Base-by-base conservation (phyloP, 2,329 filamentous ascomycete species). In the Talaromyces sp. region DNA sequence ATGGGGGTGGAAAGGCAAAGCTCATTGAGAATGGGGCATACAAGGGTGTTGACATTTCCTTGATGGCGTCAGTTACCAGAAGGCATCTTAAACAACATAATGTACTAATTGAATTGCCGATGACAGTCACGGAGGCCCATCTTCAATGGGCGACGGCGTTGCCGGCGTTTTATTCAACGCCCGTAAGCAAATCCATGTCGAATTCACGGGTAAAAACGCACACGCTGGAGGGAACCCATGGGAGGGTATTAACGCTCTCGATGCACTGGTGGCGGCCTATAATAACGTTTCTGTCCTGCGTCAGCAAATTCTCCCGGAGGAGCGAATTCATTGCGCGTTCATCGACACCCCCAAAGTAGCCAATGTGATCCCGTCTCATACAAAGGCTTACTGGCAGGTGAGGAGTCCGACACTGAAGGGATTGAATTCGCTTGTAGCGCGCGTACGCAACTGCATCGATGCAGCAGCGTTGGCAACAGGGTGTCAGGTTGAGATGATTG, bases 161-260 rank as follows among this genome's bases (percentile, higher is more conserved):
- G 71, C 67, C 1, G 71, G 71, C 1, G 66, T 67, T 0, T 55
- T 69, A 8, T 71, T 69, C 66, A 72, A 75, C 46, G 73, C 73
- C 1, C 67, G 72, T 3, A 70, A 75, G 29, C 68, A 74, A 38
- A 65, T 77, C 21, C 65, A 67, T 19, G 74, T 77, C 52, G 73
- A 75, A 63, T 82, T 60, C 13, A 60, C 41, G 0, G 85, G 84
- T 1, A 78, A 77, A 56, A 80, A 80, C 59, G 82, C 84, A 0
- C 84, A 86, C 64, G 84, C 83, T 0, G 83, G 81, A 0, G 79
- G 80, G 3, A 80, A 75, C n/a, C 84, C 84, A 0, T 86, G 83
- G 83, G 75, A 83, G 5, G 84, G 84, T 0, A 77, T 82, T 64
- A 86, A 87, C 66, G 84, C 84, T 0, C 77, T 86, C 0, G 84